Conservation (phyloP, 176 grass and related monocot species). For the Triticum aestivum region DNA sequence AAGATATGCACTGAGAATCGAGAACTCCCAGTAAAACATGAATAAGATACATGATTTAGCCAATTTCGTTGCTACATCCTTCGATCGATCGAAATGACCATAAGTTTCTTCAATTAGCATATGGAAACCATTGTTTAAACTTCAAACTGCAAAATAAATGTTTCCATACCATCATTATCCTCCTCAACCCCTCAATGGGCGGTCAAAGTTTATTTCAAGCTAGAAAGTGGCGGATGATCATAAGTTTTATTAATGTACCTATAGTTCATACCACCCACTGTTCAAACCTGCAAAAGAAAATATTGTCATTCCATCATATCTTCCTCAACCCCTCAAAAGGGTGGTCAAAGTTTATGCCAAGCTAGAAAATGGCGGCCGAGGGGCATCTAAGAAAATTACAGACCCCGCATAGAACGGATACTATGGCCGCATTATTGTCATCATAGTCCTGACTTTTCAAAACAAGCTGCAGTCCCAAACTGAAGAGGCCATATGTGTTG, state of each 20-base stretch:
- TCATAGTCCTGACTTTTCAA: background rate
- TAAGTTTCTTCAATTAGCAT: background rate
- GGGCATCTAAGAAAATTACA: slow-evolving; percentile 23
- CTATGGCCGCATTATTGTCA: background rate
- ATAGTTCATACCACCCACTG: background rate
- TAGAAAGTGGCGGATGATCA: slow-evolving; percentile 6
- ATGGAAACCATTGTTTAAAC: background rate
- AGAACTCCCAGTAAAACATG: too few species aligned
- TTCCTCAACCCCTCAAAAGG: slow-evolving; percentile 34
- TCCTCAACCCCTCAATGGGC: slow-evolving; percentile 30
- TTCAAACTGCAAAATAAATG: background rate
- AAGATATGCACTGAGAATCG: too few species aligned
- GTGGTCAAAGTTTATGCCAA: slow-evolving; percentile 29
- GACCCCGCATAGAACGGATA: background rate
- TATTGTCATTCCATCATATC: slow-evolving; percentile 5
- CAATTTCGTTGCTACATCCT: background rate
- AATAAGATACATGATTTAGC: too few species aligned
- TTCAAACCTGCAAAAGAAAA: background rate
- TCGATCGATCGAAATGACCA: background rate
- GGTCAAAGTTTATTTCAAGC: slow-evolving; percentile 36
- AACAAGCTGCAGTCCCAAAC: background rate
- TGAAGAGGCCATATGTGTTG: background rate
- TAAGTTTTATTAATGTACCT: background rate
- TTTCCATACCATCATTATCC: slow-evolving; percentile 10
- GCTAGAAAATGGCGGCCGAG: slow-evolving; percentile 6